Evolutionary conservation across 2,329 filamentous ascomycete genomes (phyloP), one percentile per base, ranked within the genome.

Genomic region (Fusarium tanahbumbuense): DNA sequence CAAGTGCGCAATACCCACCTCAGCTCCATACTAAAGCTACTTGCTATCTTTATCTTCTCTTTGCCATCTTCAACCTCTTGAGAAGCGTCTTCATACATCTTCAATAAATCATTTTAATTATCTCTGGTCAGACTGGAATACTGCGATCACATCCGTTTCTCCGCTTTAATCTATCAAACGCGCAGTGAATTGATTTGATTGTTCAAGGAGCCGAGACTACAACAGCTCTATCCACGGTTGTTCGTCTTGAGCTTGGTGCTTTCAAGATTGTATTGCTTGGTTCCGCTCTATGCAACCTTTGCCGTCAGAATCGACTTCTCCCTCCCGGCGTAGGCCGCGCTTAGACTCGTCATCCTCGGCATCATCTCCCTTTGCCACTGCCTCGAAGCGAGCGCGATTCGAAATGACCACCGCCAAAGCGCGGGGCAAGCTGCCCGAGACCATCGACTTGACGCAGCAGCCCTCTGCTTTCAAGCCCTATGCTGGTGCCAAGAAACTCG

Each of bases 401-500:
- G 74, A 76, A 42, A 80, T 81, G 79, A 72, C 76, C 53, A 79
- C 74, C 58, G 77, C 76, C 71, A 80, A 77, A 75, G 78, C 78
- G 70, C 77, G 77, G 74, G 81, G 80, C 70, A 83, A 82, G 74
- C 74, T 80, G 53, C 80, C 79, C 68, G 80, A 82, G 58, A 76
- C 75, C 23, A 68, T 80, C 60, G 80, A 82, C 64, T 73, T 80
- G 25, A 78, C 78, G 45, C 73, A 75, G 62, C 70, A 65, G 25
- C 76, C 79, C 22, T 78, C 80, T 34, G 80, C 82, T 53, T 93
- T 94, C 76, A 92, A 91, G 72, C 90, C 93, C 15, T 89, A 93
- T 75, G 85, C 86, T 13, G 94, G 93, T 32, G 90, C 93, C 22
- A 94, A 92, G 84, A 94, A 92, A 80, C 87, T 99, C 47, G 88